Conservation (phyloP, 495 filamentous ascomycete species). For the Aspergillus sclerotioniger region DNA sequence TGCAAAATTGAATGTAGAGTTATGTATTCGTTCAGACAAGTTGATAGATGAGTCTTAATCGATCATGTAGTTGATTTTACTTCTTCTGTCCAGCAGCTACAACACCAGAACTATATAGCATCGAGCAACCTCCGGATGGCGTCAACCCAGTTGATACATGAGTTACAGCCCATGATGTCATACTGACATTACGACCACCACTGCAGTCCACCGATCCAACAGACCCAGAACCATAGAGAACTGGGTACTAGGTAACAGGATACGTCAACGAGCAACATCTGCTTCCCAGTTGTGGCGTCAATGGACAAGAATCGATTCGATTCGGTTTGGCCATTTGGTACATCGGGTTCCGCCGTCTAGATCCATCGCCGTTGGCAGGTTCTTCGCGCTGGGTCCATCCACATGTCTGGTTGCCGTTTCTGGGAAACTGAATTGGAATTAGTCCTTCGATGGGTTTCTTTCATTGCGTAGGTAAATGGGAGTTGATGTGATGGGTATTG, state of each 20-base stretch:
- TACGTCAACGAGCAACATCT: constrained; percentile 26
- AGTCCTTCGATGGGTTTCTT: not conserved
- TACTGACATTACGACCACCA: constrained; percentile 31
- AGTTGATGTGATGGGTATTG: not conserved
- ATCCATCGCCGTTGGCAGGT: not conserved
- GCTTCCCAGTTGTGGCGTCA: constrained; percentile 19
- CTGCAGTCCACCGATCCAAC: constrained; percentile 9
- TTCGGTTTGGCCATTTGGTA: constrained; percentile 6
- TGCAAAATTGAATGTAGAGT: not conserved
- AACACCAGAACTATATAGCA: constrained; percentile 26
- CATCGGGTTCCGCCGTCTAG: not conserved
- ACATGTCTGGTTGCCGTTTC: constrained; percentile 2
- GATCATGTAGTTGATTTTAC: too few species aligned
- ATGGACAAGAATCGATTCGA: constrained; percentile 13
- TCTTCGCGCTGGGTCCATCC: not conserved
- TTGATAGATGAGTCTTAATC: too few species aligned
- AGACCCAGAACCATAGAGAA: not conserved
- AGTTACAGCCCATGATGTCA: constrained; percentile 34
- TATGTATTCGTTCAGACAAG: not conserved
- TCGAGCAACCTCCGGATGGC: not conserved
- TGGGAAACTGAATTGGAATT: not conserved
- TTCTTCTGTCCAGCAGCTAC: not conserved
- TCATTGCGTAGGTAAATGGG: not conserved
- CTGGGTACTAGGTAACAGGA: constrained; percentile 8
- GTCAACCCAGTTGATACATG: not conserved